Evolutionary conservation across 73 alveolate species (phyloP).

Genomic region (Stentor roeselii): DNA sequence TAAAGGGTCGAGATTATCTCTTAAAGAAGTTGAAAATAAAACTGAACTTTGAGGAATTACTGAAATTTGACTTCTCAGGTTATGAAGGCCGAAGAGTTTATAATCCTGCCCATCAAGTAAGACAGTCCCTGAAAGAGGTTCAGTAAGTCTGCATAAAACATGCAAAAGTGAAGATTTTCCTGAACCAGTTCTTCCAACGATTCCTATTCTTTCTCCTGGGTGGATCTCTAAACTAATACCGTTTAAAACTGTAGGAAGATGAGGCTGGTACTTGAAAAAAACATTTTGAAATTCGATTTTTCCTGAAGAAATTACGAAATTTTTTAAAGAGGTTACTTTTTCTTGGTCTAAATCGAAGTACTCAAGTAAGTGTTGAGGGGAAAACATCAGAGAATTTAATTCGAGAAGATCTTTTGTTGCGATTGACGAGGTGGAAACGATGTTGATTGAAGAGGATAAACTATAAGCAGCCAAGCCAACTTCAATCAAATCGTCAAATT

Average conservation of each 20-base stretch:
- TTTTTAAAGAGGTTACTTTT: slow-evolving; percentile 42
- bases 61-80: slow-evolving; percentile 55
- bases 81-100: slow-evolving; percentile 54
- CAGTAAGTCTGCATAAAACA: slow-evolving; percentile 45
- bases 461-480: background rate
- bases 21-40: slow-evolving; percentile 60
- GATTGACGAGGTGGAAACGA: background rate
- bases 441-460: background rate
- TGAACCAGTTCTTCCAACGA: slow-evolving; percentile 97
- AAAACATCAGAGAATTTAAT: too few species aligned
- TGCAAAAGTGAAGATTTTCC: slow-evolving; percentile 91
- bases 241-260: slow-evolving; percentile 60
- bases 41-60: slow-evolving; percentile 73
- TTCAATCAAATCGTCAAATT: too few species aligned
- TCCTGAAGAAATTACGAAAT: slow-evolving; percentile 50
- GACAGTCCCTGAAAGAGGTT: slow-evolving; percentile 44
- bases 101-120: slow-evolving; percentile 55
- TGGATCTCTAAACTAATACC: slow-evolving; percentile 64
- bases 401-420: background rate
- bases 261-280: slow-evolving; percentile 74
- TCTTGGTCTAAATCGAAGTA: background rate
- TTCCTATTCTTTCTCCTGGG: slow-evolving; percentile 87
- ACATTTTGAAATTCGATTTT: slow-evolving; percentile 55
- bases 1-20: slow-evolving; percentile 79
- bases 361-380: background rate